A percentile compares a stretch with the other conserved stretches of the same genome.
Evolutionary conservation across 805 yeast genomes (phyloP).

Genomic region (Starmerella etchellsii): DNA sequence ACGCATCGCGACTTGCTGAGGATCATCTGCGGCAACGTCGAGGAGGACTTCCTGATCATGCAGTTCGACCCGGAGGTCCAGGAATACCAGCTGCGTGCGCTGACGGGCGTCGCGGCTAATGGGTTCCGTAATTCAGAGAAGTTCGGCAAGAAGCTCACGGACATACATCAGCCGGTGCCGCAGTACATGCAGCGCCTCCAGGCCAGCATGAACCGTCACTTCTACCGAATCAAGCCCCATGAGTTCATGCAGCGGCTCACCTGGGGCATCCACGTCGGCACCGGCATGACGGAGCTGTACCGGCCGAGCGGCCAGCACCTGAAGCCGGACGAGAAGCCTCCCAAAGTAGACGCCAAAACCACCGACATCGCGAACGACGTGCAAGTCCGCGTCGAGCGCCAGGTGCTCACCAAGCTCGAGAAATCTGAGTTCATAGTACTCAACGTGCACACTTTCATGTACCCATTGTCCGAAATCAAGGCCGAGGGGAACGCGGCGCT

Average conservation of each 20-base stretch:
- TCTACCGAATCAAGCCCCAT: conserved; percentile 30
- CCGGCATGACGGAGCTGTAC: conserved; percentile 11
- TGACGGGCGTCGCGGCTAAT: conserved; percentile 52
- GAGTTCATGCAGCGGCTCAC: conserved; percentile 51
- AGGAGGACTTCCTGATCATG: conserved; percentile 49
- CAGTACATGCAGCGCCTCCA: conserved; percentile 44
- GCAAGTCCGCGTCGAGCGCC: conserved; percentile 48
- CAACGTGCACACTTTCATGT: conserved; percentile 43
- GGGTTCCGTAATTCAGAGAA: conserved; percentile 57
- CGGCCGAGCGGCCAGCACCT: conserved; percentile 12
- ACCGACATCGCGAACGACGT: conserved; percentile 31
- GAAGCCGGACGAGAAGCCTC: conserved; percentile 19
- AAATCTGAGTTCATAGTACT: conserved; percentile 35
- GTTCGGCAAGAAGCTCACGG: conserved; percentile 41
- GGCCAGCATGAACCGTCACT: conserved; percentile 54
- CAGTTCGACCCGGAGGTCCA: conserved; percentile 12
- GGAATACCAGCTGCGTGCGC: conserved; percentile 42
- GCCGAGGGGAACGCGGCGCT: conserved; percentile 37
- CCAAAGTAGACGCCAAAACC: conserved; percentile 26
- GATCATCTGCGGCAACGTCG: conserved; percentile 30
- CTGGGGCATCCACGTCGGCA: conserved; percentile 48
- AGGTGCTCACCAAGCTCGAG: conserved; percentile 41
- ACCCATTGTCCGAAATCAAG: conserved; percentile 38
- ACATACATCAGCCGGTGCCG: conserved; percentile 63
- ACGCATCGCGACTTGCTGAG: conserved; percentile 12